Base-by-base conservation (phyloP, 148 eudicot species). In the Rhododendron vialii region DNA sequence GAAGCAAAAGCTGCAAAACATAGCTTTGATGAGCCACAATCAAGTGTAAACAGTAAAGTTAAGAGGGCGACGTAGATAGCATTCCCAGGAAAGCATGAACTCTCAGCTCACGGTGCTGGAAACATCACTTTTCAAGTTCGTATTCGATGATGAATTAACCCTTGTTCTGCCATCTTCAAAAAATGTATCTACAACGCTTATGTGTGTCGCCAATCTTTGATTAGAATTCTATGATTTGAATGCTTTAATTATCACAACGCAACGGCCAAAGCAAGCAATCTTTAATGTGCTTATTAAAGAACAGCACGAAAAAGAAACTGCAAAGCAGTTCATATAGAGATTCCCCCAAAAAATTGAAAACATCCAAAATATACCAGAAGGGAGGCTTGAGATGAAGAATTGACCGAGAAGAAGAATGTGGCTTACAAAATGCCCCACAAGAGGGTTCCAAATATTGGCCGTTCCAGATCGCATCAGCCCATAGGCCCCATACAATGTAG, bases 351-450 rank as follows among this genome's bases (percentile, higher is more conserved):
- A 11, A 50, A 12, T 48, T 14, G 61, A 12, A 33, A 28, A 79
- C 82, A 33, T 79, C 28, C 7, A 79, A 79, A 79, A 47, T 79
- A 79, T 50, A 48, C 82, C 82, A 80, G 7, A 80, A 50, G 50
- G 82, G 41, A 28, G 36, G 13, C 36, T 28, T 4, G 33, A 26
- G 38, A 80, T 28, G 61, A 80, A 15, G 38, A 80, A 28, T 50
- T 51, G 63, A 80, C 50, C 41, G 43, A 50, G n/a, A 33, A n/a
- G 28, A 35, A 14, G 48, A 80, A 81, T 33, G 26, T 20, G 38
- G 26, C 63, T 14, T 28, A 41, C 57, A 81, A 81, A 30, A 33
- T 55, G 17, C 22, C 20, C 41, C 22, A 71, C 35, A 33, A 18
- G 41, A 71, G 38, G 38, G 38, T 71, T 30, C 22, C 14, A 71